Evolutionary conservation across 169 alveolate species (phyloP).

Genomic region (Eimeria necatrix): DNA sequence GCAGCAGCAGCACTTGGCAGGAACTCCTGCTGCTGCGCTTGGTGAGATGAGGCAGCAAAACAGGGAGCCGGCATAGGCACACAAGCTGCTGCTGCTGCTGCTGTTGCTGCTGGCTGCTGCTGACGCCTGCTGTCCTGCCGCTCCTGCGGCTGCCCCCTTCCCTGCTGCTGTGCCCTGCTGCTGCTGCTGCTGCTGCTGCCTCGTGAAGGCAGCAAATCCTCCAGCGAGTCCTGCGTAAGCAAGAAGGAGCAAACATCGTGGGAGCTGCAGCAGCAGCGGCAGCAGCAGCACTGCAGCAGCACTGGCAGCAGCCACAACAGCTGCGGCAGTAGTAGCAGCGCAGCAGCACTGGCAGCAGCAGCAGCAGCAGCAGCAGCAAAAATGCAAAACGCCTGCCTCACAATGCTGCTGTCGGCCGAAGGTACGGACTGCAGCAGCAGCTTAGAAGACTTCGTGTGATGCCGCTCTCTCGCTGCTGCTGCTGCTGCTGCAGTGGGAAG

Average conservation of each 20-base stretch:
- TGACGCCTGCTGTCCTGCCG: background rate
- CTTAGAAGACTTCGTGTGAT: background rate
- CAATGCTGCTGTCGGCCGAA: background rate
- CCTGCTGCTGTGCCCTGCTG: conserved; percentile 5
- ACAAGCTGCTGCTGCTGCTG: background rate
- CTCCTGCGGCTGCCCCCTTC: background rate
- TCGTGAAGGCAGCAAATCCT: background rate
- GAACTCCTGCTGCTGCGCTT: background rate
- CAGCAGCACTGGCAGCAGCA: background rate
- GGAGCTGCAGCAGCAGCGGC: background rate
- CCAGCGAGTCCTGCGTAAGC: background rate
- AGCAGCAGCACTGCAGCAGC: background rate
- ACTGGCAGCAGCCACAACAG: background rate
- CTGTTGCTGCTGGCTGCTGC: background rate
- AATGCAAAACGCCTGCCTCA: background rate
- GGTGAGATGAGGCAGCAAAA: background rate
- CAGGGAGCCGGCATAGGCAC: background rate
- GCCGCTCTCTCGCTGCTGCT: background rate
- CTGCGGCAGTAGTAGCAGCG: background rate
- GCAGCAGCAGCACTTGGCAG: background rate
- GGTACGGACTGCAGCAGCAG: background rate
- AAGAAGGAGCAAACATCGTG: background rate
- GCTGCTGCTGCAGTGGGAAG: background rate
- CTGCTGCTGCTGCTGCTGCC: conserved; percentile 34
- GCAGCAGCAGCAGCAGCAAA: background rate